Conservation (phyloP, 2,329 filamentous ascomycete genomes). For the Immersiporthe knoxdaviesiana region DNA sequence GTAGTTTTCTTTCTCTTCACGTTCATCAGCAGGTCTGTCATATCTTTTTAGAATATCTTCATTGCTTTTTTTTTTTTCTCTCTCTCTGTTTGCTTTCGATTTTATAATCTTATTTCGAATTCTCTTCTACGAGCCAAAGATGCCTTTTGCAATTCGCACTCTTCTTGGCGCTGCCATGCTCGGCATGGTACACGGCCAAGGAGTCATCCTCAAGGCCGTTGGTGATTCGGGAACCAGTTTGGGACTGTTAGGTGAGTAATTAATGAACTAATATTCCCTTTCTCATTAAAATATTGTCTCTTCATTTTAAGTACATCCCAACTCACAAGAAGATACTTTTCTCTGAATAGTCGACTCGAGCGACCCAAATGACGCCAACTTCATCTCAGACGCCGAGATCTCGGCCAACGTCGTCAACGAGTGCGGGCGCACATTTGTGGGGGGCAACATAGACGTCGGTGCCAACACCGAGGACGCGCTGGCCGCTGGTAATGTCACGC, state of each 20-base stretch:
- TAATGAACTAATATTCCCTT: too few relatives aligned
- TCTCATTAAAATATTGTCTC: neutral
- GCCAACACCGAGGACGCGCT: slow-evolving; percentile 55
- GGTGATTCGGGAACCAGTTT: slow-evolving; percentile 23
- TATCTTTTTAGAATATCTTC: slow-evolving; percentile 2
- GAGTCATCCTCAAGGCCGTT: slow-evolving; percentile 26
- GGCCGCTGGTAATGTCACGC: slow-evolving; percentile 47
- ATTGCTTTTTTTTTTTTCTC: neutral
- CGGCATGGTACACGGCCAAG: slow-evolving; percentile 26
- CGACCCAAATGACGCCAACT: slow-evolving; percentile 52
- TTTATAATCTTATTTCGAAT: neutral
- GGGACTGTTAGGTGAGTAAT: slow-evolving; percentile 23
- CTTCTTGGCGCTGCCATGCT: slow-evolving; percentile 28
- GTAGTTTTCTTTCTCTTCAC: neutral
- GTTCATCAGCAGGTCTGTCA: slow-evolving; percentile 28
- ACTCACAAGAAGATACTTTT: neutral
- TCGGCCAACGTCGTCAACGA: slow-evolving; percentile 55
- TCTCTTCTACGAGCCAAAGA: slow-evolving; percentile 12
- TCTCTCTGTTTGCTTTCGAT: neutral
- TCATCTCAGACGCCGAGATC: slow-evolving; percentile 61
- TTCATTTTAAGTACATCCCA: neutral
- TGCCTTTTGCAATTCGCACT: slow-evolving; percentile 22
- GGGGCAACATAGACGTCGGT: slow-evolving; percentile 62
- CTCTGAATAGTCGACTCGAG: slow-evolving; percentile 15
- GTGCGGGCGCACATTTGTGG: slow-evolving; percentile 63